Base-by-base conservation (phyloP, 495 filamentous ascomycete species). In the Trichoderma asperelloides region DNA sequence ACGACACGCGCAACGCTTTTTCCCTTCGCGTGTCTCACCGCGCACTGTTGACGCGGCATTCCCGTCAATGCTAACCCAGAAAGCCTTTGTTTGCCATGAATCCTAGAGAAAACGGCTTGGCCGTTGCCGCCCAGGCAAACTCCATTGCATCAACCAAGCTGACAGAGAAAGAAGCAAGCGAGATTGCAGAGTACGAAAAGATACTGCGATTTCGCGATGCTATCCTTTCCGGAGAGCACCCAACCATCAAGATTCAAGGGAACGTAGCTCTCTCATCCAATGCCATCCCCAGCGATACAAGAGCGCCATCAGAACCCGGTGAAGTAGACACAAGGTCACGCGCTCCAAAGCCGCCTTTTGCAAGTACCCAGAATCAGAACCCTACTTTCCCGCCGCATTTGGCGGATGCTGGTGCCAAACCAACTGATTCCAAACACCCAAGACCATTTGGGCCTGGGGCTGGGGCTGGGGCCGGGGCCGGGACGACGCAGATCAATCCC, bases 401-500 rank as follows among this genome's bases (percentile, higher is more conserved):
- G 18, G 12, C 55, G 12, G 55, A 60, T 2, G 23, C 55, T 16
- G 11, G 55, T 25, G 55, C 55, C 30, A 11, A 23, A 28, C 23
- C 55, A 3, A 15, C 55, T 30, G 27, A 30, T 28, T 30, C 55
- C 16, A 64, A 66, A 66, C 63, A 73, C 43, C 74, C 72, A 69
- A 74, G 75, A 43, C 67, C 76, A 30, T 70, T 74, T 69, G 76
- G 63, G 43, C 67, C 76, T 51, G 73, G 74, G 33, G 33, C 33
- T 37, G 33, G 33, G 6, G 33, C 9, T 37, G 33, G 33, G 33
- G 5, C 5, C 33, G 76, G 63, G 43, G 67, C 76, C 47, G 73
- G 74, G 21, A 81, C 78, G 65, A 75, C 82, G 28, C 79, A 82
- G 68, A 89, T 94, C 71, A 86, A 93, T 74, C 91, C 91, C 39